A percentile compares a stretch with the other conserved stretches of the same genome.
Evolutionary conservation across 352 stramenopile species (phyloP).

Genomic region (Phytopythium delawarense): DNA sequence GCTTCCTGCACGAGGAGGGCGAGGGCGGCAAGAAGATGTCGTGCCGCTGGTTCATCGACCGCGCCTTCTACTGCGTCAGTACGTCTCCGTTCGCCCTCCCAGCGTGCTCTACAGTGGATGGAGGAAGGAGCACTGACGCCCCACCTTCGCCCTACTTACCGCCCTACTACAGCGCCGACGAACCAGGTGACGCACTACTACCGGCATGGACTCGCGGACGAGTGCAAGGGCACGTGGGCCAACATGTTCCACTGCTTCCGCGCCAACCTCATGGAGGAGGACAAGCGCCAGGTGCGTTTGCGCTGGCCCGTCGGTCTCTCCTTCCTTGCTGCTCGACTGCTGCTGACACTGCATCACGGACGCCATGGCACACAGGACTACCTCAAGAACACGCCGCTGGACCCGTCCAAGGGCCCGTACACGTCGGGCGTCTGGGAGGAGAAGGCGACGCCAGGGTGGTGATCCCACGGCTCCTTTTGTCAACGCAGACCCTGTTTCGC

Average conservation of each 20-base stretch:
- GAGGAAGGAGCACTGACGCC: too few species aligned
- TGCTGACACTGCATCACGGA: too few species aligned
- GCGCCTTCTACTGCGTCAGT: slow-evolving; percentile 83
- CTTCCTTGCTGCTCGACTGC: too few species aligned
- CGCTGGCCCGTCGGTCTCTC: not conserved
- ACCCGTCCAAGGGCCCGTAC: slow-evolving; percentile 48
- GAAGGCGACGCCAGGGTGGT: slow-evolving; percentile 75
- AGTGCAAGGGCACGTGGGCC: slow-evolving; percentile 77
- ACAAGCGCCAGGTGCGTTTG: slow-evolving; percentile 44
- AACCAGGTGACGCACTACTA: slow-evolving; percentile 86
- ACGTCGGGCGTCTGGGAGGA: slow-evolving; percentile 54
- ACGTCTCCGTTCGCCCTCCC: slow-evolving; percentile 21
- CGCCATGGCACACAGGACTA: slow-evolving; percentile 30
- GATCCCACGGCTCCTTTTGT: slow-evolving; percentile 1
- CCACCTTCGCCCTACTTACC: not conserved
- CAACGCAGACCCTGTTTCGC: not conserved
- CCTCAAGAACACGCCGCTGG: slow-evolving; percentile 61
- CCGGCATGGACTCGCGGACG: slow-evolving; percentile 56
- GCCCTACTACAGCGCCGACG: slow-evolving; percentile 37
- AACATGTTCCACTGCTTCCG: slow-evolving; percentile 84
- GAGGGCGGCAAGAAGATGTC: slow-evolving; percentile 47
- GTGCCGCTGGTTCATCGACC: slow-evolving; percentile 77
- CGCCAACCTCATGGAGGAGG: slow-evolving; percentile 73
- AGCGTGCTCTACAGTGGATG: too few species aligned
- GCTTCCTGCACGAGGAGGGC: slow-evolving; percentile 52